A percentile compares a stretch with the other conserved stretches of the same genome.
phyloP scores from a whole-genome alignment of 768 basidiomycete species.

The Lactarius pseudohatsudake region DNA sequence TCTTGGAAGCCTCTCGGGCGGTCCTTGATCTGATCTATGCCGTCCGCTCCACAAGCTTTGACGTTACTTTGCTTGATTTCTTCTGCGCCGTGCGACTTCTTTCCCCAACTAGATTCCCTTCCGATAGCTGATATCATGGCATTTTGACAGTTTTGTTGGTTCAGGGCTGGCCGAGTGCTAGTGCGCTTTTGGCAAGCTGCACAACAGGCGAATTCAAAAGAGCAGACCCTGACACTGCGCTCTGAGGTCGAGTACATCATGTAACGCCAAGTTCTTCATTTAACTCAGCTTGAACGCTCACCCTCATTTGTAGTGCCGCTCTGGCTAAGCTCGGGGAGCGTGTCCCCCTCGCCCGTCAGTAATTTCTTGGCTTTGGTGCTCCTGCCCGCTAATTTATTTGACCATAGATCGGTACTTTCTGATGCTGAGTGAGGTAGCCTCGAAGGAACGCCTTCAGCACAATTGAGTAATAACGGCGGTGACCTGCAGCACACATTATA shows the following conservation, averaged over 20 bases:
- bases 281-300: background rate
- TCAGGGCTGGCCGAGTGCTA: conserved; percentile 62
- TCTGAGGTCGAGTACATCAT: conserved; percentile 68
- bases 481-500: background rate
- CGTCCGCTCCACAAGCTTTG: conserved; percentile 69
- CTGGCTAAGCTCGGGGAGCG: conserved; percentile 63
- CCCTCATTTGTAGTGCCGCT: conserved; percentile 44
- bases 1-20: conserved; percentile 62
- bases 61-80: conserved; percentile 66
- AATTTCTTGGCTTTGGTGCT: background rate
- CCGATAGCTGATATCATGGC: conserved; percentile 4
- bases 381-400: background rate
- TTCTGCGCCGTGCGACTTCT: conserved; percentile 57
- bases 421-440: conserved; percentile 49
- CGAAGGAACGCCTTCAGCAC: conserved; percentile 19
- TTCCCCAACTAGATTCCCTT: conserved; percentile 9
- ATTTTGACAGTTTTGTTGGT: conserved; percentile 60
- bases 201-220: conserved; percentile 52
- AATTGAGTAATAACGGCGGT: background rate
- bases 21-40: conserved; percentile 67
- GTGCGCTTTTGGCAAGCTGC: conserved; percentile 66
- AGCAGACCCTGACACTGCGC: conserved; percentile 58
- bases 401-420: conserved; percentile 49
- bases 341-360: conserved; percentile 60
- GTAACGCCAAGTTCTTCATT: conserved; percentile 39